Percentiles rank a stretch among this genome's conserved stretches.
Conservation (phyloP, 2,329 filamentous ascomycete species). For the Aspergillus sp. region DNA sequence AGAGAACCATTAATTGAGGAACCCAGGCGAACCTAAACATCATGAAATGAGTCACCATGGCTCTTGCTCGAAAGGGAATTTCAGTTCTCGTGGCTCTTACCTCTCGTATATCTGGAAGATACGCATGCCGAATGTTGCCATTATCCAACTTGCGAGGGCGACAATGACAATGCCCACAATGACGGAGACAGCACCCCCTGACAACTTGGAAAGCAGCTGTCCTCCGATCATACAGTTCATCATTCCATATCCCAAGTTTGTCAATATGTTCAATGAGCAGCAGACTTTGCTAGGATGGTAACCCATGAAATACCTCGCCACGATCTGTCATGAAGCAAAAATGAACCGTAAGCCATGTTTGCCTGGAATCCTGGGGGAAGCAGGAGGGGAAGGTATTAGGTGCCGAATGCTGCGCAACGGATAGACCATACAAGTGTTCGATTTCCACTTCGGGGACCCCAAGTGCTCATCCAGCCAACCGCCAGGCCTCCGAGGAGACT, state of each 20-base stretch:
- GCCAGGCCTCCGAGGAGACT: slow-evolving; percentile 33
- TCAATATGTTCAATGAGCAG: slow-evolving; percentile 42
- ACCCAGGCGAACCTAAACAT: slow-evolving; percentile 38
- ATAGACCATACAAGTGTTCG: slow-evolving; percentile 39
- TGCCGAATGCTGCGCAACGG: neutral
- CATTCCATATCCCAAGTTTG: slow-evolving; percentile 45
- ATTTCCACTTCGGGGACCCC: slow-evolving; percentile 43
- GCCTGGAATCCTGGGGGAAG: neutral
- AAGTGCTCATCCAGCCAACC: slow-evolving; percentile 44
- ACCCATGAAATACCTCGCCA: slow-evolving; percentile 44
- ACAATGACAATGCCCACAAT: slow-evolving; percentile 41
- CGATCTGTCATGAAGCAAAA: slow-evolving; percentile 29
- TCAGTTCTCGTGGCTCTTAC: slow-evolving; percentile 18
- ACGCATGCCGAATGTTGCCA: slow-evolving; percentile 42
- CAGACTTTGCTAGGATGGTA: slow-evolving; percentile 44
- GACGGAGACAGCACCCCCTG: slow-evolving; percentile 38
- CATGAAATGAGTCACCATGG: neutral
- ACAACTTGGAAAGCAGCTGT: slow-evolving; percentile 44
- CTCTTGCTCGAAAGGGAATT: neutral
- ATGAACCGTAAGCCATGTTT: slow-evolving; percentile 8
- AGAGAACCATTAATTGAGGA: slow-evolving; percentile 42
- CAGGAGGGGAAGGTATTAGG: neutral
- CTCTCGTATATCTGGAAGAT: slow-evolving; percentile 46
- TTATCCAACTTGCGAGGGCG: slow-evolving; percentile 33
- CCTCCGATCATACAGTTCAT: slow-evolving; percentile 45